A percentile compares a stretch with the other conserved stretches of the same genome.
phyloP scores from a whole-genome alignment of 345 rosid species.

The Geranium brycei region DNA sequence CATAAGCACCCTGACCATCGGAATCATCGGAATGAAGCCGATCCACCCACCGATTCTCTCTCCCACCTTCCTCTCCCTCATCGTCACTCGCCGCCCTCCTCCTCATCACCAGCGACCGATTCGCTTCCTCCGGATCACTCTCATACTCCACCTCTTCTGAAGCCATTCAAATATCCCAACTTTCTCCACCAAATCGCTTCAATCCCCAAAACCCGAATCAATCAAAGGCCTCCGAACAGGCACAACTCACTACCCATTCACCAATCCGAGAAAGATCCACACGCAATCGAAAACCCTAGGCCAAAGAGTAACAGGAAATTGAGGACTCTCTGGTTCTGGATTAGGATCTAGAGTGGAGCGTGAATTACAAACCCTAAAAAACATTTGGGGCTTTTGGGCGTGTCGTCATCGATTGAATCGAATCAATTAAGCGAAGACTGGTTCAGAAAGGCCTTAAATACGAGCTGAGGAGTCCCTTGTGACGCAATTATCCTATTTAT shows the following conservation, averaged over 20 bases:
- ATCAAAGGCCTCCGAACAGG: too few species aligned
- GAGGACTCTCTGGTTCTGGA: neutral
- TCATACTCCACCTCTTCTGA: slow-evolving; percentile 55
- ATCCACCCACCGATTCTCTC: slow-evolving; percentile 20
- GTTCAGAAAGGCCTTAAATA: neutral
- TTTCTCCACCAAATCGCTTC: neutral
- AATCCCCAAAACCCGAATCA: neutral
- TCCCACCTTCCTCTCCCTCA: slow-evolving; percentile 30
- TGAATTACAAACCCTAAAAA: neutral
- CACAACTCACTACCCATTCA: too few species aligned
- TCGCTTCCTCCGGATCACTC: slow-evolving; percentile 83
- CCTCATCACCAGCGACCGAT: slow-evolving; percentile 50
- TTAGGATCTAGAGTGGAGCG: neutral
- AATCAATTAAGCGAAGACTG: neutral
- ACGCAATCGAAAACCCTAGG: neutral
- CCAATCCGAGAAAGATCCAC: neutral
- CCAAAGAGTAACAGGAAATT: neutral
- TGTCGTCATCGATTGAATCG: slow-evolving; percentile 1
- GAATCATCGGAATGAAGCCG: slow-evolving; percentile 54
- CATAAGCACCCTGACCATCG: slow-evolving; percentile 52
- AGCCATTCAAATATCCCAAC: slow-evolving; percentile 22
- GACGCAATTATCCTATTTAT: neutral
- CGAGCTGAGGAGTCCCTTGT: neutral
- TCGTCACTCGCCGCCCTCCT: slow-evolving; percentile 86
- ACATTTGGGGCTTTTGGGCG: neutral